Evolutionary conservation across 371 early-diverging fungal genomes (phyloP).

Genomic region (Mucor mucedo): DNA sequence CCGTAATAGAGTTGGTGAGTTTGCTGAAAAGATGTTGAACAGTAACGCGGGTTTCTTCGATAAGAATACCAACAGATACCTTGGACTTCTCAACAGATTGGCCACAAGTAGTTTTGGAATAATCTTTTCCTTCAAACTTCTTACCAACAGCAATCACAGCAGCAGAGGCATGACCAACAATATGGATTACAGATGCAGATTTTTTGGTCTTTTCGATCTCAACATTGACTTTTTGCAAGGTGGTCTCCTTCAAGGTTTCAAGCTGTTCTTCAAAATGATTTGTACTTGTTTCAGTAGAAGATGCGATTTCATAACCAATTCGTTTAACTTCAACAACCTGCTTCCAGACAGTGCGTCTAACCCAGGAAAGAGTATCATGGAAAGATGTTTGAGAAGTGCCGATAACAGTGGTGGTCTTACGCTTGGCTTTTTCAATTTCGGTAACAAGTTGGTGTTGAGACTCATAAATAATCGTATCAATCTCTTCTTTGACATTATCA

Average conservation of each 20-base stretch:
- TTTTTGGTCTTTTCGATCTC: conserved; percentile 25
- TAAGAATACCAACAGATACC: conserved; percentile 28
- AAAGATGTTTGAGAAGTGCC: conserved; percentile 37
- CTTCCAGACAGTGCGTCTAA: conserved; percentile 32
- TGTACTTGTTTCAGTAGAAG: conserved; percentile 9
- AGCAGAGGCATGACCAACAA: conserved; percentile 16
- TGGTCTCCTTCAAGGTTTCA: conserved; percentile 15
- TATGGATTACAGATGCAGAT: conserved; percentile 23
- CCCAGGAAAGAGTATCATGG: conserved; percentile 31
- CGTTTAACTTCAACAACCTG: conserved; percentile 28
- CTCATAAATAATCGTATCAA: conserved; percentile 29
- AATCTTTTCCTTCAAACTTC: conserved; percentile 34
- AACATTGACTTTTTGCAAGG: conserved; percentile 13
- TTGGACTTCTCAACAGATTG: conserved; percentile 29
- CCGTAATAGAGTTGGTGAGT: conserved; percentile 25
- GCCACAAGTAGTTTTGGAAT: conserved; percentile 22
- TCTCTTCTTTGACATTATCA: conserved; percentile 24
- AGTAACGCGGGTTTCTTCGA: conserved; percentile 30
- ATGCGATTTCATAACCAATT: conserved; percentile 26
- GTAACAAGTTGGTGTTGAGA: conserved; percentile 31
- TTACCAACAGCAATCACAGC: conserved; percentile 28
- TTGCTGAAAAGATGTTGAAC: conserved; percentile 22
- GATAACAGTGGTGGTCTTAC: conserved; percentile 23
- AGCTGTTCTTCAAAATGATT: conserved; percentile 17
- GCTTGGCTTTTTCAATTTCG: conserved; percentile 37